A percentile compares a stretch with the other conserved stretches of the same genome.
These are phyloP conservation scores for Sechiopsis laciniata DNA, from an alignment of 306 rosid species.

Conservation along the genomic window DNA sequence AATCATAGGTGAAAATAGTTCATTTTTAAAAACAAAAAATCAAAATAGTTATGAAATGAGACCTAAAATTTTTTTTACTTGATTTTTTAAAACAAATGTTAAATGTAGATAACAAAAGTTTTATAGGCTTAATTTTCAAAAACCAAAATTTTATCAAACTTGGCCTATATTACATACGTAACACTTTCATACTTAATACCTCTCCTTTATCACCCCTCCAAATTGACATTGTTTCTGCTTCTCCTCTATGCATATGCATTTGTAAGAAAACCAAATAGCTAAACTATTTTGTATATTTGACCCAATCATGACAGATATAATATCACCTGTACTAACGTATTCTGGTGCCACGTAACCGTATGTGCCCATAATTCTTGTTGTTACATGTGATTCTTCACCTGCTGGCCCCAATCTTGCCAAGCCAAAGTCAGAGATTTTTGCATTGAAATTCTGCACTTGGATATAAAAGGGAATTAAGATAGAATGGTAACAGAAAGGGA, in stretches of 20 bases:
- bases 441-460: slow-evolving; percentile 51
- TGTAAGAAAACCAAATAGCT: background rate
- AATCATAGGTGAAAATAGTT: no score
- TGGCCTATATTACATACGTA: background rate
- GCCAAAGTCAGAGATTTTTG: slow-evolving; percentile 84
- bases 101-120: no score
- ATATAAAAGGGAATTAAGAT: slow-evolving; percentile 4
- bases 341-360: slow-evolving; percentile 89
- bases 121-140: no score
- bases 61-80: no score
- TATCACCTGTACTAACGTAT: slow-evolving; percentile 71
- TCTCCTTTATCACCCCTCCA: background rate
- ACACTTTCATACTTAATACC: background rate
- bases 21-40: no score
- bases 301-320: background rate
- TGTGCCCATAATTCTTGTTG: slow-evolving; percentile 81
- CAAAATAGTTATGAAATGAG: no score
- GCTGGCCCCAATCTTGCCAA: slow-evolving; percentile 81
- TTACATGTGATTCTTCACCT: slow-evolving; percentile 66
- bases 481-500: background rate
- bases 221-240: background rate
- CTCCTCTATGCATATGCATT: background rate
- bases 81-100: no score
- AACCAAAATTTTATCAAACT: no score
- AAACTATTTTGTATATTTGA: background rate